A percentile compares a stretch with the other conserved stretches of the same genome.
These are phyloP conservation scores for Pythium monospermum DNA, from an alignment of 352 stramenopile genomes.

Conservation along the genomic window DNA sequence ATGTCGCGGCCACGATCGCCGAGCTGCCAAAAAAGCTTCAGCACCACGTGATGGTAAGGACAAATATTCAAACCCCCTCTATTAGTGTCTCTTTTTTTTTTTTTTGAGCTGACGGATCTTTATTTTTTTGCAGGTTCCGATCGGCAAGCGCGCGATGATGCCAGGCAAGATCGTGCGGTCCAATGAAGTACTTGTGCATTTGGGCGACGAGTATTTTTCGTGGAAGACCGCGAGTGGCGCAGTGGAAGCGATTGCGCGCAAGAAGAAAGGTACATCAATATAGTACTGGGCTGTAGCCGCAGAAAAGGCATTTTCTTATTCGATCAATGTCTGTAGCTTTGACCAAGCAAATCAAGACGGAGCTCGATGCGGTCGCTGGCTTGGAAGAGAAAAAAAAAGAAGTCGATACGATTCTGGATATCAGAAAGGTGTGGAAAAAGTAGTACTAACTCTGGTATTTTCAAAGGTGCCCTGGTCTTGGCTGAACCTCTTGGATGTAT, in stretches of 20 bases:
- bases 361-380: conserved; percentile 42
- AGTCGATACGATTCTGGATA: conserved; percentile 52
- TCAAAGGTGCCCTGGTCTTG: not conserved
- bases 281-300: no score
- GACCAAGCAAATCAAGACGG: conserved; percentile 38
- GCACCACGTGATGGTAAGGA: conserved; percentile 70
- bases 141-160: conserved; percentile 81
- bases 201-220: conserved; percentile 79
- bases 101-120: not conserved
- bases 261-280: conserved; percentile 54
- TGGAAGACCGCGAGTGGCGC: conserved; percentile 67
- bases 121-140: conserved; percentile 33
- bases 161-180: conserved; percentile 78
- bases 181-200: conserved; percentile 78
- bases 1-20: conserved; percentile 43
- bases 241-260: conserved; percentile 61
- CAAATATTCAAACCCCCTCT: not conserved
- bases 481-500: not conserved
- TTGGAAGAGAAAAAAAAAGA: conserved; percentile 63
- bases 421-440: conserved; percentile 47
- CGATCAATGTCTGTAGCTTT: no score
- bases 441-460: not conserved
- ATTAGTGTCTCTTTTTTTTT: not conserved
- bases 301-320: no score
- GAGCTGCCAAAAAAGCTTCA: conserved; percentile 77